A percentile compares a stretch with the other conserved stretches of the same genome.
Conservation (phyloP, 1,139 yeast species). For the Kodamaea alishanica region DNA sequence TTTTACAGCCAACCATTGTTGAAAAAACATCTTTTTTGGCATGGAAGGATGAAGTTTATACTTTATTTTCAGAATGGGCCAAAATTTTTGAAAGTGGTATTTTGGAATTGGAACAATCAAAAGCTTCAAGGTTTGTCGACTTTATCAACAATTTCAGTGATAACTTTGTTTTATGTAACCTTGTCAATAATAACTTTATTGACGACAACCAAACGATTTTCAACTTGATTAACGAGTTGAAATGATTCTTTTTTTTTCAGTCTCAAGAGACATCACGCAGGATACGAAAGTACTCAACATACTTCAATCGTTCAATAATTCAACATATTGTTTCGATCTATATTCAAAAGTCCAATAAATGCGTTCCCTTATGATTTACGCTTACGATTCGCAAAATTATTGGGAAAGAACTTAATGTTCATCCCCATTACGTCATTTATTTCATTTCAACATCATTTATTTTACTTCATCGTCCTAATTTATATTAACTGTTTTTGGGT, state of each 20-base stretch:
- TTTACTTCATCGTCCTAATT: constrained; percentile 5
- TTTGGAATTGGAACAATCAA: constrained; percentile 38
- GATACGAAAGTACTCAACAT: constrained; percentile 28
- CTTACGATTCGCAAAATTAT: constrained; percentile 15
- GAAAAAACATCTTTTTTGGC: constrained; percentile 85
- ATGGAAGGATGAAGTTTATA: constrained; percentile 95
- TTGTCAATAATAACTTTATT: constrained; percentile 85
- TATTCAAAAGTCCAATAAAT: constrained; percentile 10
- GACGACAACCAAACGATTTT: constrained; percentile 50
- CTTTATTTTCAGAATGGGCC: constrained; percentile 80
- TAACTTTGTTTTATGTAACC: constrained; percentile 72
- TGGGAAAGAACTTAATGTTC: constrained; percentile 6
- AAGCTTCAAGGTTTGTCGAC: constrained; percentile 24
- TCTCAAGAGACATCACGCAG: constrained; percentile 18
- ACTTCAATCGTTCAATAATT: constrained; percentile 18
- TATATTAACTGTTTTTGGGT: constrained; percentile 8
- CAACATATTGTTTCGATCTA: constrained; percentile 14
- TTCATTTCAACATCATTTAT: constrained; percentile 23
- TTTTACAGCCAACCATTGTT: constrained; percentile 89
- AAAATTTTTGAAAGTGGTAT: constrained; percentile 43
- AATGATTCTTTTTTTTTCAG: constrained; percentile 7
- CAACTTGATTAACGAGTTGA: constrained; percentile 28
- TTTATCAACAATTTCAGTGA: constrained; percentile 52
- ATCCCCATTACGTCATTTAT: constrained; percentile 13
- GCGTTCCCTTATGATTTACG: constrained; percentile 16